Evolutionary conservation across 2,329 filamentous ascomycete genomes (phyloP).

Genomic region (Alternaria metachromatica): DNA sequence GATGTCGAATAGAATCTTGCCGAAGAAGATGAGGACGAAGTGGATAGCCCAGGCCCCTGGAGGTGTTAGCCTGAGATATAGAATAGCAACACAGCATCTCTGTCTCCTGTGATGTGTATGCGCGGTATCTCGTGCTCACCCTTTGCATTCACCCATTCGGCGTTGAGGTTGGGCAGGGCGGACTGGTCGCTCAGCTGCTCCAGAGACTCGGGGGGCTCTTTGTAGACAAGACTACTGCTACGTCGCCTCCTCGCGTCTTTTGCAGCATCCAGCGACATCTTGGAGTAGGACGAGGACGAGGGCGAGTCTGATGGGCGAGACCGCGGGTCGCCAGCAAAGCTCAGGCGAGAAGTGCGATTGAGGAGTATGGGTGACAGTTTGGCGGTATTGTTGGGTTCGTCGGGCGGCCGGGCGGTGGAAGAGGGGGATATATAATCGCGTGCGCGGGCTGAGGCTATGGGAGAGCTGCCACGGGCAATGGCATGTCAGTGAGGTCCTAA

Average conservation of each 20-base stretch:
- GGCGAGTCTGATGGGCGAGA: constrained; percentile 46
- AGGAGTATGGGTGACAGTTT: constrained; percentile 95
- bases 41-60: constrained; percentile 98
- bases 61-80: constrained; percentile 15
- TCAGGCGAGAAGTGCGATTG: constrained; percentile 77
- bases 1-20: constrained; percentile 97
- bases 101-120: not conserved
- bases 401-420: constrained; percentile 2
- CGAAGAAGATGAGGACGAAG: constrained; percentile 84
- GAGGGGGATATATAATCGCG: constrained; percentile 4
- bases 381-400: constrained; percentile 71
- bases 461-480: not conserved
- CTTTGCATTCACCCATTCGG: constrained; percentile 99
- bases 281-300: constrained; percentile 25
- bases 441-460: not conserved
- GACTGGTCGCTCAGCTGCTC: constrained; percentile 98
- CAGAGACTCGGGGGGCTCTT: constrained; percentile 93
- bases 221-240: constrained; percentile 98
- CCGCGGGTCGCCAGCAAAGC: constrained; percentile 82
- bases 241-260: constrained; percentile 79
- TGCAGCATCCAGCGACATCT: constrained; percentile 50
- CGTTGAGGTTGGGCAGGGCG: constrained; percentile 91
- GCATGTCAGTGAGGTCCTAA: constrained; percentile 5
- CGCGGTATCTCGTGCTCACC: constrained; percentile 60
- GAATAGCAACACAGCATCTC: not conserved